Percentiles rank a stretch among this genome's conserved stretches.
Evolutionary conservation across 257 asterid genomes (phyloP).

Genomic region (Capsicum rhomboideum): DNA sequence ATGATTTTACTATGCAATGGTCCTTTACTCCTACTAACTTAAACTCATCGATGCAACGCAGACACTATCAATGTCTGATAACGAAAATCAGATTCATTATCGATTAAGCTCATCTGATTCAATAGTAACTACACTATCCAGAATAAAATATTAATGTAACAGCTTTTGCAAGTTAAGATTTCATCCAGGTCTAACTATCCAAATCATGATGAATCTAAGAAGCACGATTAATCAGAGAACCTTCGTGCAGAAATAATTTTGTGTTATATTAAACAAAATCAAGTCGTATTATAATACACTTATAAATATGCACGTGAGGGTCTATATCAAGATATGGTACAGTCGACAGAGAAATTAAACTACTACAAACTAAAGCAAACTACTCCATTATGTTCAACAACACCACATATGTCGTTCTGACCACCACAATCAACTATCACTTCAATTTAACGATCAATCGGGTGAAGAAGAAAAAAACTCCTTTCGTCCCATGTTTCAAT

Average conservation of each 20-base stretch:
- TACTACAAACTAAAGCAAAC: neutral
- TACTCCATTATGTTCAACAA: too few species aligned
- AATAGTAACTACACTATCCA: neutral
- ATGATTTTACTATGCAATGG: too few species aligned
- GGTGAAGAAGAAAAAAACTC: neutral
- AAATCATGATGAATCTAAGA: neutral
- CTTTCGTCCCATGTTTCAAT: neutral
- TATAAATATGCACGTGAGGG: neutral
- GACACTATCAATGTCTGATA: neutral
- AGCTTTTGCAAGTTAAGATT: neutral
- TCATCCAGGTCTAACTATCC: neutral
- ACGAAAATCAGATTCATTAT: neutral
- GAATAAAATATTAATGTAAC: neutral
- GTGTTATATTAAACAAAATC: neutral
- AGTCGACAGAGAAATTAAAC: neutral
- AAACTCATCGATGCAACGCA: too few species aligned
- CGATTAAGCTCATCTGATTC: neutral
- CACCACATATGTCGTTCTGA: too few species aligned
- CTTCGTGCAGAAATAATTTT: neutral
- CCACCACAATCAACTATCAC: neutral
- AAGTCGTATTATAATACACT: neutral
- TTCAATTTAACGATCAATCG: neutral
- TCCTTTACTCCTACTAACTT: too few species aligned
- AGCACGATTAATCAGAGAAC: neutral
- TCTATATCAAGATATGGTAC: neutral